Evolutionary conservation across 306 rosid species (phyloP).

Genomic region (Begonia loranthoides): DNA sequence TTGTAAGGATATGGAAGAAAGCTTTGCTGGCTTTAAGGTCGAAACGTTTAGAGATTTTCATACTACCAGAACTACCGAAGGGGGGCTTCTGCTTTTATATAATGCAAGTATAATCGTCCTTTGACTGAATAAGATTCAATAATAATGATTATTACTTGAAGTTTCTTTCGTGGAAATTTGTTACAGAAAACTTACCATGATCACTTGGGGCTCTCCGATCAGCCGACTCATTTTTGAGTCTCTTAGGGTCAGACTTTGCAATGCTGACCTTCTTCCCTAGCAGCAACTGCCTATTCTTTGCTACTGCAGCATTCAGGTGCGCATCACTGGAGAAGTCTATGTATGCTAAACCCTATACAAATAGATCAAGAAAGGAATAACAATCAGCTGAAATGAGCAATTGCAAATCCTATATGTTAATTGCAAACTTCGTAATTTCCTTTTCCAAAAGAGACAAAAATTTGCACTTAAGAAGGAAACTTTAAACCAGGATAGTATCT

Average conservation of each 20-base stretch:
- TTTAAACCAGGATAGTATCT: neutral
- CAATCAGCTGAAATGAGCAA: neutral
- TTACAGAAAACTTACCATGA: neutral
- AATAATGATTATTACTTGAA: no score
- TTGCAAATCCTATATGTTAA: neutral
- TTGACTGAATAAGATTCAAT: no score
- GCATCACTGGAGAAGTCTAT: slow-evolving; percentile 72
- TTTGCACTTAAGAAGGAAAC: neutral
- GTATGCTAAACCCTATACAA: slow-evolving; percentile 75
- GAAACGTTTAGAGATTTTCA: neutral
- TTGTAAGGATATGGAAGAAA: no score
- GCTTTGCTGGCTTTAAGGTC: neutral
- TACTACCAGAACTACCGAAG: neutral
- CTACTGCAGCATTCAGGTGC: slow-evolving; percentile 72
- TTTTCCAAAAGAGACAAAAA: neutral
- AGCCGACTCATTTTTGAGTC: slow-evolving; percentile 32
- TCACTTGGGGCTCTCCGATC: slow-evolving; percentile 16
- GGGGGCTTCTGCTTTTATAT: neutral
- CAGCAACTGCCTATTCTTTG: slow-evolving; percentile 45
- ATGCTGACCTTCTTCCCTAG: slow-evolving; percentile 75
- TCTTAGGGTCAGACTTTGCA: slow-evolving; percentile 70
- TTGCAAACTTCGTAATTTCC: no score
- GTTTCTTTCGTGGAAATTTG: neutral
- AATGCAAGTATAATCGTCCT: neutral
- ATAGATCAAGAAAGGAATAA: slow-evolving; percentile 6